Evolutionary conservation across 202 grass and related monocot genomes (phyloP).

Genomic region (Elaeis oleifera): DNA sequence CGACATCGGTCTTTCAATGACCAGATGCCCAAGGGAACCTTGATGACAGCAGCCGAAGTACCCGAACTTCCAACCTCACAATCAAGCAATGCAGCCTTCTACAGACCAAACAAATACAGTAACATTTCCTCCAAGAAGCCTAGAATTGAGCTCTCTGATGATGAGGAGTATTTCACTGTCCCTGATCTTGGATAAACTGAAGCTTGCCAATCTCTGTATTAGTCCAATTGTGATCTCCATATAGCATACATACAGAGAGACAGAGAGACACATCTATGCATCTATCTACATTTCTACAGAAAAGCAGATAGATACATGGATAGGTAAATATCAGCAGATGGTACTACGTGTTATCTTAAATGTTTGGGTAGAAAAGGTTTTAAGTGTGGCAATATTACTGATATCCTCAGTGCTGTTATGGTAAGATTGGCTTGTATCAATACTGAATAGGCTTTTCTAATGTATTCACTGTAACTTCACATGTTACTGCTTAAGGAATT

Average conservation of each 20-base stretch:
- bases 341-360: too few species aligned
- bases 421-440: too few species aligned
- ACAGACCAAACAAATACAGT: constrained; percentile 37
- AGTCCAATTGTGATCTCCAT: too few species aligned
- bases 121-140: constrained; percentile 45
- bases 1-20: constrained; percentile 61
- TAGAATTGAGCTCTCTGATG: constrained; percentile 49
- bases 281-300: neutral
- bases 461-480: too few species aligned
- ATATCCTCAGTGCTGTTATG: too few species aligned
- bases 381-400: too few species aligned
- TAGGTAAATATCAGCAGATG: too few species aligned
- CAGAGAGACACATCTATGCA: neutral
- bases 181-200: constrained; percentile 66
- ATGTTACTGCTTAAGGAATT: too few species aligned
- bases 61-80: constrained; percentile 53
- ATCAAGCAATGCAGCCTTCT: constrained; percentile 24
- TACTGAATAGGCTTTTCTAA: too few species aligned
- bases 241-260: neutral
- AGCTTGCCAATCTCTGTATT: too few species aligned
- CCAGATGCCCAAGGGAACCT: constrained; percentile 35
- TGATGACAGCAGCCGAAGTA: constrained; percentile 32
- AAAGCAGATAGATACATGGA: neutral
- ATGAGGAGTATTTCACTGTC: constrained; percentile 69
- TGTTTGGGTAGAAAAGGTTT: too few species aligned